Base-by-base conservation (phyloP, 202 grass and related monocot genomes). In the Zoysia matrella region DNA sequence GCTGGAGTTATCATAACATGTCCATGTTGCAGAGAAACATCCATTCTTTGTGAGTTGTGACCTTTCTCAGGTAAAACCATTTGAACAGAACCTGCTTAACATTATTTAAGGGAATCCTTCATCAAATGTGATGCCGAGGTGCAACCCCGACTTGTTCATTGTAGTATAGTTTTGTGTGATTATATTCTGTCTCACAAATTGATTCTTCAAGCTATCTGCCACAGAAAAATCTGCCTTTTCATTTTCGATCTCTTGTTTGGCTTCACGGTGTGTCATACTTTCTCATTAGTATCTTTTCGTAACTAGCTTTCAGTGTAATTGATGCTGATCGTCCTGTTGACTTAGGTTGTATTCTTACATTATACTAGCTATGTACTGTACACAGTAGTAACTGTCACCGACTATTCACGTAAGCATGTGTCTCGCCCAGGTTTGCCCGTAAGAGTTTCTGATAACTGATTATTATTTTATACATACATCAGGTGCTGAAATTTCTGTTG, bases 231-330 rank as follows among this genome's bases (percentile, higher is more conserved):
- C 51, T 52, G 51, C 10, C 11, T 11, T 11, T 51, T 36, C 60
- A 60, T 80, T 22, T 22, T 22, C 22, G 0, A 22, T 71, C 18
- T 71, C 11, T 60, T 63, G 39, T 65, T 82, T 82, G 40, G n/a
- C 71, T 52, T 18, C 54, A 41, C 42, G 15, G 57, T 45, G 14
- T 12, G 14, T 14, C 8, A 15, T 71, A 16, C 3, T 11, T 60
- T 16, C 22, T 22, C 22, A 22, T 22, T 22, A 22, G 22, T 22
- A 22, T 22, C 22, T 71, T 2, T 67, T 47, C 8, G 11, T 48
- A 42, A 56, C 42, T 47, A 39, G 3, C 6, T 69, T 79, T 69
- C 43, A 60, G 12, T 47, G 49, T 71, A 50, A 5, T 67, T 79
- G 22, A 56, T 8, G 52, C 22, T 45, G n/a, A 57, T 45, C 41